phyloP scores from a whole-genome alignment of 768 basidiomycete species.

The Dendrothele bispora region DNA sequence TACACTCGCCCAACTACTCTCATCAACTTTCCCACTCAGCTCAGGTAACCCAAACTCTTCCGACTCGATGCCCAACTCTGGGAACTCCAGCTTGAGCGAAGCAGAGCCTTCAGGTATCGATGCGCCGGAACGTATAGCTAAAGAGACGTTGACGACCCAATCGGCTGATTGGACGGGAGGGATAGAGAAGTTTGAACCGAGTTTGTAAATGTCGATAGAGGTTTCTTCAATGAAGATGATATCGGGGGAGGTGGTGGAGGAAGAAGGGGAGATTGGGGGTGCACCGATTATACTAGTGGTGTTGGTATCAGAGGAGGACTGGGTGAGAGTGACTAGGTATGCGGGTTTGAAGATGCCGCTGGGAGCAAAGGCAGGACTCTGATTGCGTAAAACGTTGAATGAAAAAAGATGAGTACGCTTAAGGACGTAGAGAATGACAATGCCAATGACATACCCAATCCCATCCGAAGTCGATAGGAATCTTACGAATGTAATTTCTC shows the following conservation, averaged over 20 bases:
- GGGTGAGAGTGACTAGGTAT: slow-evolving; percentile 44
- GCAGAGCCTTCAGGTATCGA: slow-evolving; percentile 32
- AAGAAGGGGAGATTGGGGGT: slow-evolving; percentile 23
- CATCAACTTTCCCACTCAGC: slow-evolving; percentile 21
- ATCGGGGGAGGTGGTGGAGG: slow-evolving; percentile 19
- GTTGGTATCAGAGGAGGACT: slow-evolving; percentile 13
- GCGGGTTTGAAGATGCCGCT: slow-evolving; percentile 56
- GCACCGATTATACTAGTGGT: slow-evolving; percentile 14
- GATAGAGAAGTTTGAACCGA: slow-evolving; percentile 45
- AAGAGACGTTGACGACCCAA: slow-evolving; percentile 56
- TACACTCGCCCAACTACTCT: slow-evolving; percentile 40
- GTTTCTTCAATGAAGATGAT: slow-evolving; percentile 50
- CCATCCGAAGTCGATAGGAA: slow-evolving; percentile 59
- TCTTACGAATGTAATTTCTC: slow-evolving; percentile 39
- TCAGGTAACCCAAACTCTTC: slow-evolving; percentile 25
- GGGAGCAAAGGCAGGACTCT: slow-evolving; percentile 61
- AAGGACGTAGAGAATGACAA: too few relatives aligned
- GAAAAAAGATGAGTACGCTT: neutral
- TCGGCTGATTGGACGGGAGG: slow-evolving; percentile 47
- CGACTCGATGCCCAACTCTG: slow-evolving; percentile 45
- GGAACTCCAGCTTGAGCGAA: slow-evolving; percentile 41
- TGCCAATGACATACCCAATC: slow-evolving; percentile 56
- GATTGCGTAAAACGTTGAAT: slow-evolving; percentile 1
- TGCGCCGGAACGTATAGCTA: slow-evolving; percentile 45
- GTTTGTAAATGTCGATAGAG: slow-evolving; percentile 55